phyloP scores from a whole-genome alignment of 192 early-diverging fungal species.

The Linnemannia schmuckeri region DNA sequence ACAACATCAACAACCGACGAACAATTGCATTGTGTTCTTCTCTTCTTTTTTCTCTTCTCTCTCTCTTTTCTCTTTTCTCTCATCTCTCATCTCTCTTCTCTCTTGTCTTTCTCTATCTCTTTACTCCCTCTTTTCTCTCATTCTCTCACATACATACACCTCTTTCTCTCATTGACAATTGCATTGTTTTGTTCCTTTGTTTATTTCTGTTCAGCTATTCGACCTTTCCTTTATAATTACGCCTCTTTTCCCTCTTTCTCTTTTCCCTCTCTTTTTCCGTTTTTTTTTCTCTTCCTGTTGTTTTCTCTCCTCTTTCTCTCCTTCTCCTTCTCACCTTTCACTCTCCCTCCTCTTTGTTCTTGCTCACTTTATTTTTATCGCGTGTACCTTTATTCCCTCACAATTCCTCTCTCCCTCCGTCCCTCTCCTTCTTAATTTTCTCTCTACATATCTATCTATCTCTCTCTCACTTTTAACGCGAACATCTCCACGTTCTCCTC shows the following conservation, averaged over 20 bases:
- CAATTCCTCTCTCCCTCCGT: background rate
- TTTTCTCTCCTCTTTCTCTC: background rate
- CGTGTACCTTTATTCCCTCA: background rate
- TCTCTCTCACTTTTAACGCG: background rate
- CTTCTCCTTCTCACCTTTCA: too few species aligned
- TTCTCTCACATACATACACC: background rate
- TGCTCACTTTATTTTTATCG: slow-evolving; percentile 3
- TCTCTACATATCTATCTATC: background rate
- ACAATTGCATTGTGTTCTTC: background rate
- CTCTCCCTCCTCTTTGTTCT: background rate
- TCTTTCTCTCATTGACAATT: background rate
- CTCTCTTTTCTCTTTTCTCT: background rate
- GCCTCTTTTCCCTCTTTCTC: background rate
- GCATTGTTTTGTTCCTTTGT: too few species aligned
- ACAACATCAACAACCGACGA: too few species aligned
- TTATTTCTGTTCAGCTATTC: too few species aligned
- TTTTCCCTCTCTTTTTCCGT: background rate
- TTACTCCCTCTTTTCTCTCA: background rate
- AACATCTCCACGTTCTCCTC: background rate
- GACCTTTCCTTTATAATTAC: too few species aligned
- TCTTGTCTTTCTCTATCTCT: background rate
- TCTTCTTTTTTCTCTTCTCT: background rate
- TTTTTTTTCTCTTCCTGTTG: background rate
- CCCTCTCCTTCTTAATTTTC: background rate
- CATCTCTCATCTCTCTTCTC: background rate